Base-by-base conservation (phyloP, 2,329 filamentous ascomycete species). In the Dactylellina haptotyla region DNA sequence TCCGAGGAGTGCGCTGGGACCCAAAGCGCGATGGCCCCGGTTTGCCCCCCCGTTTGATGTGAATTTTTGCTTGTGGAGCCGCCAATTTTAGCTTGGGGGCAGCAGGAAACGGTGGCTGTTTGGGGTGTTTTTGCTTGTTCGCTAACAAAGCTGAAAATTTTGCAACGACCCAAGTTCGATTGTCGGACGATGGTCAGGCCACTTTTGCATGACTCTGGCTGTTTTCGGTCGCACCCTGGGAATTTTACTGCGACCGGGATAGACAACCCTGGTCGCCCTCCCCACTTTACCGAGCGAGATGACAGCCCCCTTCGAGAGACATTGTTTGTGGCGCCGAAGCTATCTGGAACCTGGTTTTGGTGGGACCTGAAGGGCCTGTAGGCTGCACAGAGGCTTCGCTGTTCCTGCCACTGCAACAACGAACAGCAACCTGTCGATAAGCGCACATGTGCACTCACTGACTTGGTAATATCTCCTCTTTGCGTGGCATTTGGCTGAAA, bases 121-220 rank as follows among this genome's bases (percentile, higher is more conserved):
- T 57, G 41, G 28, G 25, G 32, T n/a, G 28, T 66, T 51, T 61
- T 73, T 73, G 69, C 61, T 61, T 73, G 61, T 50, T 73, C 23
- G 66, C 32, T 34, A 51, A 41, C 46, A 56, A 41, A 50, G 26
- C 25, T 56, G 50, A 59, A 63, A 71, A 51, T 51, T 63, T 63
- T 58, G 50, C 50, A 56, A 23, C 37, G 43, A 39, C 9, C 25
- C 46, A 50, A 56, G 28, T 30, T 57, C 32, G 51, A 58, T 50
- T 65, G 69, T 73, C 61, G 69, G 69, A 73, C 69, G 12, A 73
- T 73, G 69, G 69, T 73, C 69, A 73, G 69, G 69, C 69, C 69
- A 73, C 69, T 73, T 66, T 62, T 66, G 69, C 69, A 73, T 73
- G 54, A 66, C 53, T 16, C 10, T 45, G 28, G 58, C 69, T 66